These are phyloP conservation scores for Larix sibirica DNA, from an alignment of 83 land plant species.

Conservation along the genomic window DNA sequence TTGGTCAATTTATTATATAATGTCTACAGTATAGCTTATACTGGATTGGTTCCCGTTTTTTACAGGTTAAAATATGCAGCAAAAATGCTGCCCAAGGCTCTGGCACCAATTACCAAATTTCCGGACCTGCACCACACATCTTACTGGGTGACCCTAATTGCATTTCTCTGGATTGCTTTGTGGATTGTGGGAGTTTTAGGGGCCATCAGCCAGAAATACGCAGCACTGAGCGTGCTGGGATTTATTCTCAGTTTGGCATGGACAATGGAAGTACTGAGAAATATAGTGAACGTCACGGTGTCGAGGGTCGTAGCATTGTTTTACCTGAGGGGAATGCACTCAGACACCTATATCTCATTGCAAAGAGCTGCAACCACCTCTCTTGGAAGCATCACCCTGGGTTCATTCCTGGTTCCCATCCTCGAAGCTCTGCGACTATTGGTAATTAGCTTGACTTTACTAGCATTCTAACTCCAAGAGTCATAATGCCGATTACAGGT, in stretches of 20 bases:
- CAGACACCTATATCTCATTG: slow-evolving; percentile 49
- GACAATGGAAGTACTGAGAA: slow-evolving; percentile 84
- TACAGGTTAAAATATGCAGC: slow-evolving; percentile 54
- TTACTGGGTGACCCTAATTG: slow-evolving; percentile 54
- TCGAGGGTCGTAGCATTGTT: slow-evolving; percentile 61
- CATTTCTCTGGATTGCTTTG: slow-evolving; percentile 65
- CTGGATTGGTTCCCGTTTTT: neutral
- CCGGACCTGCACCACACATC: slow-evolving; percentile 51
- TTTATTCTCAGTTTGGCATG: slow-evolving; percentile 64
- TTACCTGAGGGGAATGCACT: slow-evolving; percentile 71
- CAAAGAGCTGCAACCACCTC: slow-evolving; percentile 58
- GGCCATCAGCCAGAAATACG: slow-evolving; percentile 64
- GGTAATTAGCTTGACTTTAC: slow-evolving; percentile 16
- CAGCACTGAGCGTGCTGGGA: slow-evolving; percentile 49
- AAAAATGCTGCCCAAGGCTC: slow-evolving; percentile 38
- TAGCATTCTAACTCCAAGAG: neutral
- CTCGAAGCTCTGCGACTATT: slow-evolving; percentile 65
- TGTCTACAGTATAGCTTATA: too few species aligned
- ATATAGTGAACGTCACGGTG: slow-evolving; percentile 61
- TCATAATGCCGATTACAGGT: neutral
- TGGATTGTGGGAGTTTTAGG: slow-evolving; percentile 85
- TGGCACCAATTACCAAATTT: slow-evolving; percentile 39
- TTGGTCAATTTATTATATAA: too few species aligned
- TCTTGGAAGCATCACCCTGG: slow-evolving; percentile 79
- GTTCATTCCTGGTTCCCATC: slow-evolving; percentile 77